A percentile compares a stretch with the other conserved stretches of the same genome.
Evolutionary conservation across 176 grass and related monocot genomes (phyloP).

Genomic region (Rhynchospora tenuis): DNA sequence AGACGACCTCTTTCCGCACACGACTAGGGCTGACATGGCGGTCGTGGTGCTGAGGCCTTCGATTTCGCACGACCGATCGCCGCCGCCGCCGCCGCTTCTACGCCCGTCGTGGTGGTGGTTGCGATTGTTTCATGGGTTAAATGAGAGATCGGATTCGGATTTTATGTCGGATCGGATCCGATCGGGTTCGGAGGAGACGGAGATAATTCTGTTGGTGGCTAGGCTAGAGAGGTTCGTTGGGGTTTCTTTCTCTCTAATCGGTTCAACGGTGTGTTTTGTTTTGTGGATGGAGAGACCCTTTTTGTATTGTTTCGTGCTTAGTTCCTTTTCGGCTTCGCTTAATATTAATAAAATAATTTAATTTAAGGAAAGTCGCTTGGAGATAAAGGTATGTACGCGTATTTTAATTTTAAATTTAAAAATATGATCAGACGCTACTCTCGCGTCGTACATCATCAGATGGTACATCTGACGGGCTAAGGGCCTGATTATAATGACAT

Average conservation of each 20-base stretch:
- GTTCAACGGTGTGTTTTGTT: neutral
- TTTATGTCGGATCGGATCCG: conserved; percentile 16
- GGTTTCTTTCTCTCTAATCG: neutral
- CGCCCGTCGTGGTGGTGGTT: conserved; percentile 38
- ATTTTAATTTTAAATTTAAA: too few relatives aligned
- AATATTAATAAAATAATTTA: too few relatives aligned
- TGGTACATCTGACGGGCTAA: too few relatives aligned
- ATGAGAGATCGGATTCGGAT: conserved; percentile 32
- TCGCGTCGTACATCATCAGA: too few relatives aligned
- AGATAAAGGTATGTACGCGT: too few relatives aligned
- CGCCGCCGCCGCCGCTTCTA: conserved; percentile 24
- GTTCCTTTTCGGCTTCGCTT: too few relatives aligned
- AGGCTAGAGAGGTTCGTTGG: neutral
- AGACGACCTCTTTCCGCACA: conserved; percentile 96
- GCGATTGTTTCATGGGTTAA: conserved; percentile 11
- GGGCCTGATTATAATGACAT: too few relatives aligned
- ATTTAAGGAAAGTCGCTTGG: too few relatives aligned
- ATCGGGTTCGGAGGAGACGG: neutral
- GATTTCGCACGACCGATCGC: conserved; percentile 19
- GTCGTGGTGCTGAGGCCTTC: conserved; percentile 22
- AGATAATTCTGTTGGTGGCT: neutral
- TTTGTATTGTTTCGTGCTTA: neutral
- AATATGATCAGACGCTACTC: too few relatives aligned
- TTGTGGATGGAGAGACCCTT: neutral
- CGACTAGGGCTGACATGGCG: conserved; percentile 98